Base-by-base conservation (phyloP, 768 basidiomycete genomes). In the Mycena leptocephala region DNA sequence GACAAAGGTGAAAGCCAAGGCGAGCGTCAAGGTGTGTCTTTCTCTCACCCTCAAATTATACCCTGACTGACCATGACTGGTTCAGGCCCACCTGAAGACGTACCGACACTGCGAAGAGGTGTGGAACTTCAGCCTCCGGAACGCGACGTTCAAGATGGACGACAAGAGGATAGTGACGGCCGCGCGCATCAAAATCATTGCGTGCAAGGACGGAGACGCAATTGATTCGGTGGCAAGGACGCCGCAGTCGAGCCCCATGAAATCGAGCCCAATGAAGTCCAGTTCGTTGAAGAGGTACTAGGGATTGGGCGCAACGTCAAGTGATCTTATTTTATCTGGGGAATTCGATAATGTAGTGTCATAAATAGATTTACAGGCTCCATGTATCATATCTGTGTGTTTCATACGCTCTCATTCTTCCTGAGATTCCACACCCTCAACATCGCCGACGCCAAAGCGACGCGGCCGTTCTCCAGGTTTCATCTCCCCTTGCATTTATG, bases 61-160 rank as follows among this genome's bases (percentile, higher is more conserved):
- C 7, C 6, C 58, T 11, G 18, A 20, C 11, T 20, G 9, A 5
- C 9, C 11, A 32, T 16, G 8, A 20, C 28, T 18, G 16, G 10
- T 35, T 13, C 18, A 63, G 62, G 62, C 39, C 39, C 62, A 24
- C 13, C 35, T 63, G 24, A 39, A 22, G 14, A 43, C 62, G 13
- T 63, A 63, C 62, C 20, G n/a, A 6, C 9, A 63, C 62, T 41
- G n/a, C 37, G 24, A 41, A 24, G 62, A 63, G 24, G 62, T 63
- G 9, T 41, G 35, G 39, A 41, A 37, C 39, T 41, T 63, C 20
- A 14, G 5, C n/a, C 62, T 63, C 24, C 62, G 24, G 14, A 32
- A 63, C 37, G 62, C 62, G 24, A 41, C 39, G 3, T 63, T 63
- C 62, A 63, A 41, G 37, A 63, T 63, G 62, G 62, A 63, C 37